These are phyloP conservation scores for Citrus hindsii DNA, from an alignment of 345 rosid genomes.

Conservation along the genomic window DNA sequence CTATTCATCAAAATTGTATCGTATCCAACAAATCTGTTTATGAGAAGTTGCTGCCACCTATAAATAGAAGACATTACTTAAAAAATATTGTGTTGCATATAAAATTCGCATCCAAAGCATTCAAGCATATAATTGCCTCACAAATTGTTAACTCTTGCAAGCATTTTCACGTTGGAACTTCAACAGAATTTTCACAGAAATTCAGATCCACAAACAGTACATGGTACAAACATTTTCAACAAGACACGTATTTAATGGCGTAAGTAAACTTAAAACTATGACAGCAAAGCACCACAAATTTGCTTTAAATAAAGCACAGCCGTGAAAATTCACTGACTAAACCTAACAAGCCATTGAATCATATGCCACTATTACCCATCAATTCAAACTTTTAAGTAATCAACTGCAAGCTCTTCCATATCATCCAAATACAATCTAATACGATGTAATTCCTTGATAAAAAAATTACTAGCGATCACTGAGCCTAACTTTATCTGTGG, in stretches of 20 bases:
- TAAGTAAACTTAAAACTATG: not conserved
- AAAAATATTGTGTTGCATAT: not conserved
- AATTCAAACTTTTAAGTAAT: not conserved
- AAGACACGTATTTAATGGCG: not conserved
- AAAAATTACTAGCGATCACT: not conserved
- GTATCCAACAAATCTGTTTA: constrained; percentile 96
- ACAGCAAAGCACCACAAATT: not conserved
- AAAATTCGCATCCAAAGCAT: not conserved
- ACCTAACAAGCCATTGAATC: not conserved
- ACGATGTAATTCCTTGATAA: not conserved
- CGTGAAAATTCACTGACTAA: not conserved
- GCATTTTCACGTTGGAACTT: not conserved
- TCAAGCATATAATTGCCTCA: constrained; percentile 1
- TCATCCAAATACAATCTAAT: not conserved
- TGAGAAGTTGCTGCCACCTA: constrained; percentile 99
- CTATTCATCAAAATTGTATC: constrained; percentile 99
- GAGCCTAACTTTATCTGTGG: not conserved
- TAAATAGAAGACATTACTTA: constrained; percentile 15
- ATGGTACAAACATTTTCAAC: not conserved
- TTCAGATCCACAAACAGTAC: not conserved
- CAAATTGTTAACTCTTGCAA: not conserved
- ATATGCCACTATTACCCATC: not conserved
- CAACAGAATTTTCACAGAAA: not conserved
- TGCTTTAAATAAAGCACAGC: not conserved
- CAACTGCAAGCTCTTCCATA: not conserved